Evolutionary conservation across 805 yeast species (phyloP).

Genomic region (Lachancea sp.): DNA sequence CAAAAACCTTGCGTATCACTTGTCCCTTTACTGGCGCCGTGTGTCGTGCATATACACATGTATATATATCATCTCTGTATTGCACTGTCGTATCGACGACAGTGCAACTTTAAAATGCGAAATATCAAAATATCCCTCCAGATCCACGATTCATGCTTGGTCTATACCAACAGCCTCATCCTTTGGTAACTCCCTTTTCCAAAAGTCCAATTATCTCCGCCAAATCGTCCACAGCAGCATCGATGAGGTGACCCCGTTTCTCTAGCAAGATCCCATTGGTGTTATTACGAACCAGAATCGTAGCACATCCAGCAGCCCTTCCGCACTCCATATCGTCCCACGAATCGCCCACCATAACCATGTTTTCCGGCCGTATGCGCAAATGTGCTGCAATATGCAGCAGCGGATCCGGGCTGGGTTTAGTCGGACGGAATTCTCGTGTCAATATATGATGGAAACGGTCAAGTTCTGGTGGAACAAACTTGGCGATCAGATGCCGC

Average conservation of each 20-base stretch:
- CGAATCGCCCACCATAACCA: slow-evolving; percentile 72
- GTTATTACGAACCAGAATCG: slow-evolving; percentile 48
- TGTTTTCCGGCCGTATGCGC: slow-evolving; percentile 39
- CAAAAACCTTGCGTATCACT: no score
- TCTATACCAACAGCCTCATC: no score
- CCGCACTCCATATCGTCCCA: slow-evolving; percentile 65
- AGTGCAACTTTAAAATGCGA: no score
- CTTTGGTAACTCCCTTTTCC: slow-evolving; percentile 7
- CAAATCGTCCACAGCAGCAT: slow-evolving; percentile 16
- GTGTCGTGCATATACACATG: no score
- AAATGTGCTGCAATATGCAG: slow-evolving; percentile 47
- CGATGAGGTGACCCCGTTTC: slow-evolving; percentile 27
- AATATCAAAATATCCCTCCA: no score
- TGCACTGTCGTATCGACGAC: no score
- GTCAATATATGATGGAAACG: slow-evolving; percentile 51
- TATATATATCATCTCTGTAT: no score
- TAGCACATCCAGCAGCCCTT: slow-evolving; percentile 51
- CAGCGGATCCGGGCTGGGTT: slow-evolving; percentile 61
- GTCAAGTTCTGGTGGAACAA: slow-evolving; percentile 34
- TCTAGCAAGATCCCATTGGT: slow-evolving; percentile 42
- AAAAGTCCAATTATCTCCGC: slow-evolving; percentile 28
- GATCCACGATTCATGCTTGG: no score
- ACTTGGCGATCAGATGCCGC: slow-evolving; percentile 40
- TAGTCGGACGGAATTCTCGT: slow-evolving; percentile 59
- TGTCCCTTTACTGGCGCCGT: no score